Conservation (phyloP, 345 rosid species). For the Lagerstroemia speciosa region DNA sequence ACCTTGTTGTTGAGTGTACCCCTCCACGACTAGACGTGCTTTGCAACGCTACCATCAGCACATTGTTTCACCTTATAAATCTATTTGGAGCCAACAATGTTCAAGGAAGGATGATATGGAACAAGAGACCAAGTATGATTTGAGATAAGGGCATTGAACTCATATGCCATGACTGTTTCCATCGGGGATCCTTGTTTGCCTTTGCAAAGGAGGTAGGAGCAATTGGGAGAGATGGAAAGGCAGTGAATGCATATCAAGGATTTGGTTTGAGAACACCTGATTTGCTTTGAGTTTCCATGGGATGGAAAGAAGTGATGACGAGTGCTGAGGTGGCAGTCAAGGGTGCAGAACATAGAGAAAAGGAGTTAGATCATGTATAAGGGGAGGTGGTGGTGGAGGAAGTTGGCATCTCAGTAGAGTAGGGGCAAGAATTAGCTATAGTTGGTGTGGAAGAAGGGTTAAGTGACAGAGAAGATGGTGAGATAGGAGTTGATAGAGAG, state of each 20-base stretch:
- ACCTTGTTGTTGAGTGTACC: neutral
- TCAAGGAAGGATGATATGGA: neutral
- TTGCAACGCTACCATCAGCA: neutral
- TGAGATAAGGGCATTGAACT: neutral
- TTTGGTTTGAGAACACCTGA: neutral
- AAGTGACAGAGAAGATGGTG: no score
- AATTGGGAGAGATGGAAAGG: neutral
- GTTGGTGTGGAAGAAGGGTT: no score
- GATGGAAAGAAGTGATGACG: neutral
- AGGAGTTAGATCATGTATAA: no score
- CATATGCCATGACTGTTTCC: neutral
- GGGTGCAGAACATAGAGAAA: no score
- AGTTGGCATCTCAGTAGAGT: no score
- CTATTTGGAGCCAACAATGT: constrained; percentile 6
- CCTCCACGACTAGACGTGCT: neutral
- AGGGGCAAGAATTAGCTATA: no score
- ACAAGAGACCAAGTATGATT: constrained; percentile 5
- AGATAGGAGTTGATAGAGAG: no score
- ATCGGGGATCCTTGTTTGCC: neutral
- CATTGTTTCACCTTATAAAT: neutral
- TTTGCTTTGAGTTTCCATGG: neutral
- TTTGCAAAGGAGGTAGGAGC: neutral
- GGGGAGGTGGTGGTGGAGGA: no score
- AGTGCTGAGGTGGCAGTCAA: no score
- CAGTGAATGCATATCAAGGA: neutral